Conservation (phyloP, 1,284 basidiomycete genomes). For the Trametes polyzona region DNA sequence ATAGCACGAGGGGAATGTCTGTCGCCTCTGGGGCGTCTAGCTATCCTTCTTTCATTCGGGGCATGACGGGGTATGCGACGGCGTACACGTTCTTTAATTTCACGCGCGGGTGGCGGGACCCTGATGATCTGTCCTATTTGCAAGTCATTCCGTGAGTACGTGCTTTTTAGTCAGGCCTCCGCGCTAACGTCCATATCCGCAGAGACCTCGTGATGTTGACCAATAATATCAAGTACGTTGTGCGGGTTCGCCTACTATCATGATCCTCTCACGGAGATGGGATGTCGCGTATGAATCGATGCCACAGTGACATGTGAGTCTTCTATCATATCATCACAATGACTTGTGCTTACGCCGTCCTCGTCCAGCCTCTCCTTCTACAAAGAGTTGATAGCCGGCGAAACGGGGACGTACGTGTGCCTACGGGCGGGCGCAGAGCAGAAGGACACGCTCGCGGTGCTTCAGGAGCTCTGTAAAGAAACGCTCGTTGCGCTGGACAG, state of each 20-base stretch:
- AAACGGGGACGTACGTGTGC: constrained; percentile 9
- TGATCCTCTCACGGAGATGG: background rate
- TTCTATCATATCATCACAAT: background rate
- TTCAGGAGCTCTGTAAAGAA: background rate
- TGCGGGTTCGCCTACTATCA: too few relatives aligned
- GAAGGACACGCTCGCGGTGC: background rate
- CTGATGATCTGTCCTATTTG: background rate
- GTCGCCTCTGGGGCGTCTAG: background rate
- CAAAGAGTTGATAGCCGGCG: constrained; percentile 10
- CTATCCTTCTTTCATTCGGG: constrained; percentile 1
- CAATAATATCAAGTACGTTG: constrained; percentile 4
- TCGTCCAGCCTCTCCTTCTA: constrained; percentile 11
- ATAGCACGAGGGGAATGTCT: background rate
- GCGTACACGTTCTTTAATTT: constrained; percentile 10
- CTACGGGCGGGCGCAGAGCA: background rate
- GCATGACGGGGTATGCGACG: background rate
- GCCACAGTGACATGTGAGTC: constrained; percentile 10
- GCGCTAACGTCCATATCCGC: too few relatives aligned
- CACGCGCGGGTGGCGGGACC: background rate
- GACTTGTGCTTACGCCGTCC: too few relatives aligned
- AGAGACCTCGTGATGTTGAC: constrained; percentile 1
- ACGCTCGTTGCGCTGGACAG: background rate
- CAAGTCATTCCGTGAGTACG: constrained; percentile 9
- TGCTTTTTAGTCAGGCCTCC: too few relatives aligned
- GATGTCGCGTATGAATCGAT: background rate